Evolutionary conservation across 352 stramenopile genomes (phyloP), one percentile per base, ranked within the genome.

Genomic region (Stephanocyclus meneghinianus): DNA sequence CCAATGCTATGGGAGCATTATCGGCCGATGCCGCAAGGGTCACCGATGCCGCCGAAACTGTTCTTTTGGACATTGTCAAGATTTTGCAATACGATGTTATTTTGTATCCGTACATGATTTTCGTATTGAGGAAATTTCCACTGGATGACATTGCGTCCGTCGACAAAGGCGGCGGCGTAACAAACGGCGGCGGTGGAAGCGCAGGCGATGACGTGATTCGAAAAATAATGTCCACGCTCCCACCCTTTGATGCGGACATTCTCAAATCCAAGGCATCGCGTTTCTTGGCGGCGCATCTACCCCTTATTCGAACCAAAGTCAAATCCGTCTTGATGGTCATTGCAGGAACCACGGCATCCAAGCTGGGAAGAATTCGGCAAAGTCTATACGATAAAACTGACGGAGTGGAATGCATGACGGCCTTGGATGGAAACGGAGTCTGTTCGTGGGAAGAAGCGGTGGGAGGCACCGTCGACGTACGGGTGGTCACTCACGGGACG

Each of bases 31-130:
- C 53, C 13, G 50, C 57, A 29, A 66, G 35, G 21, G 76, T 80
- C 2, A 84, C 87, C 2, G 63, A 83, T 59, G 71, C 75, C 26
- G 81, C 84, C 6, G 88, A 92, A 75, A 55, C 76, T 5, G 85
- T 92, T 57, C 60, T 92, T n/a, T 86, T 73, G 21, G 86, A 91
- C 42, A 94, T 94, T 80, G 84, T 92, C n/a, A 60, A 84, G 16
- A 89, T 94, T 79, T 68, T 94, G 40, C 89, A 94, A 47, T 85
- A 91, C 59, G 87, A 94, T 76, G 85, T 91, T 37, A 84, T 94
- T 64, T 50, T 94, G 9, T 78, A 92, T 59, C 87, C 89, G 0
- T 91, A 90, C 53, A 77, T 89, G 78, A 90, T 94, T 59, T 94
- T 94, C 72, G 68, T 91, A 11, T 62, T 90, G 37, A 71, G 84